A percentile compares a stretch with the other conserved stretches of the same genome.
Evolutionary conservation across 495 filamentous ascomycete species (phyloP).

Genomic region (Aspergillus panamensis): DNA sequence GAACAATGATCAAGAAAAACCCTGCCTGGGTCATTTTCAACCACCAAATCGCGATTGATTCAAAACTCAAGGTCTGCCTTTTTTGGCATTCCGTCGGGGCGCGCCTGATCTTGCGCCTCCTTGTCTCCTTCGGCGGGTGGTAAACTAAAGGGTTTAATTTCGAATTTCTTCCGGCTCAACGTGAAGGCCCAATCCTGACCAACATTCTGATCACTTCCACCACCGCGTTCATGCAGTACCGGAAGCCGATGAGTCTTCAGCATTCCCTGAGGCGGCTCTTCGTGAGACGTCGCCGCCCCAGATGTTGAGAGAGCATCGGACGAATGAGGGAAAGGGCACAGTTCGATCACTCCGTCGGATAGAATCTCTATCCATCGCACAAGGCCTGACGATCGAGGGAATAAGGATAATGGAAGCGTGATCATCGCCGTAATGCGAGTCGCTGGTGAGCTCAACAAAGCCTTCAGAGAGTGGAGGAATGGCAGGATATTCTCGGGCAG

Average conservation of each 20-base stretch:
- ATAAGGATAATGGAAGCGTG: constrained; percentile 75
- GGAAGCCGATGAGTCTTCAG: constrained; percentile 78
- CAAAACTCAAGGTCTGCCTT: constrained; percentile 74
- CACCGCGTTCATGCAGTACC: constrained; percentile 81
- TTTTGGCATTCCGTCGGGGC: constrained; percentile 48
- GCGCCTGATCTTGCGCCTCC: constrained; percentile 59
- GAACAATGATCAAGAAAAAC: constrained; percentile 33
- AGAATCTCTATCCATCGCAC: constrained; percentile 86
- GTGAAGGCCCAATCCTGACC: constrained; percentile 88
- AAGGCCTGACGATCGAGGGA: constrained; percentile 72
- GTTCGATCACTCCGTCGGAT: constrained; percentile 80
- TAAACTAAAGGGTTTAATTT: constrained; percentile 83
- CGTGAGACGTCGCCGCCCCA: constrained; percentile 49
- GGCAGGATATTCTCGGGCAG: constrained; percentile 70
- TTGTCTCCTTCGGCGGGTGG: constrained; percentile 82
- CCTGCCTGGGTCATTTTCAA: not conserved
- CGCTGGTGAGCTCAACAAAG: constrained; percentile 65
- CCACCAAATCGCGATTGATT: not conserved
- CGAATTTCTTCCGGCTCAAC: constrained; percentile 75
- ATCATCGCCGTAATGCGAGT: constrained; percentile 67
- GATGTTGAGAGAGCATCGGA: constrained; percentile 54
- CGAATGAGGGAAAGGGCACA: constrained; percentile 76
- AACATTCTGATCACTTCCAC: constrained; percentile 63
- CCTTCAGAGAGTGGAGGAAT: constrained; percentile 77
- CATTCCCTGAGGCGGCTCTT: constrained; percentile 83